A percentile compares a stretch with the other conserved stretches of the same genome.
phyloP scores from a whole-genome alignment of 257 asterid genomes.

The Sherardia arvensis region DNA sequence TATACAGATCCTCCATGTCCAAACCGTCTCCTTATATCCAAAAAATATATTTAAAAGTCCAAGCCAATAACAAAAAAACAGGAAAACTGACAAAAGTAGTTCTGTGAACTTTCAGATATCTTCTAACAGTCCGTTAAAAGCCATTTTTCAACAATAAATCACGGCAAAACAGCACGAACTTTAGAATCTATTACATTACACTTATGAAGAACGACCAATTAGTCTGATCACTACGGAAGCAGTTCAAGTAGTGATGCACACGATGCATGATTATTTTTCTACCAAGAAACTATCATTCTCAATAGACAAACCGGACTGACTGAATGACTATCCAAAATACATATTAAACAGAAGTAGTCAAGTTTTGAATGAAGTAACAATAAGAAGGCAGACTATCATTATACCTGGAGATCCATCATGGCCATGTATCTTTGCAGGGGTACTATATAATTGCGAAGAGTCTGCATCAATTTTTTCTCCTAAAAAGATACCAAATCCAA shows the following conservation, averaged over 20 bases:
- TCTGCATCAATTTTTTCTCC: constrained; percentile 69
- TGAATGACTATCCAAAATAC: not conserved
- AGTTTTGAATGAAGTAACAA: too few relatives aligned
- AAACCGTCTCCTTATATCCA: not conserved
- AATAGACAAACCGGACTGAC: not conserved
- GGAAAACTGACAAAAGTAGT: not conserved
- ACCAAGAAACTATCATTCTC: too few relatives aligned
- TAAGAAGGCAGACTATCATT: too few relatives aligned
- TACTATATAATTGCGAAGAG: constrained; percentile 57
- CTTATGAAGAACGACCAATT: too few relatives aligned
- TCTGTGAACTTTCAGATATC: not conserved
- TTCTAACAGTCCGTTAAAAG: not conserved
- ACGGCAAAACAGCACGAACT: not conserved
- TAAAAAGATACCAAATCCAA: constrained; percentile 14
- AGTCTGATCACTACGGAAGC: too few relatives aligned
- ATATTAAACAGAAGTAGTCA: too few relatives aligned
- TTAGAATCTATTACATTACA: not conserved
- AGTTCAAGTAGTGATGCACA: too few relatives aligned
- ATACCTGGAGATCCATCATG: constrained; percentile 96
- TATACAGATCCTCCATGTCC: not conserved
- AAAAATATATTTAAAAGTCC: not conserved
- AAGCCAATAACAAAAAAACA: too few relatives aligned
- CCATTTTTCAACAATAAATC: too few relatives aligned
- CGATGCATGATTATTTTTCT: too few relatives aligned
- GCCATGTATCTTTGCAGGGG: constrained; percentile 87